Conservation (phyloP, 23 red algal genomes). For the Agarophyton chilense region DNA sequence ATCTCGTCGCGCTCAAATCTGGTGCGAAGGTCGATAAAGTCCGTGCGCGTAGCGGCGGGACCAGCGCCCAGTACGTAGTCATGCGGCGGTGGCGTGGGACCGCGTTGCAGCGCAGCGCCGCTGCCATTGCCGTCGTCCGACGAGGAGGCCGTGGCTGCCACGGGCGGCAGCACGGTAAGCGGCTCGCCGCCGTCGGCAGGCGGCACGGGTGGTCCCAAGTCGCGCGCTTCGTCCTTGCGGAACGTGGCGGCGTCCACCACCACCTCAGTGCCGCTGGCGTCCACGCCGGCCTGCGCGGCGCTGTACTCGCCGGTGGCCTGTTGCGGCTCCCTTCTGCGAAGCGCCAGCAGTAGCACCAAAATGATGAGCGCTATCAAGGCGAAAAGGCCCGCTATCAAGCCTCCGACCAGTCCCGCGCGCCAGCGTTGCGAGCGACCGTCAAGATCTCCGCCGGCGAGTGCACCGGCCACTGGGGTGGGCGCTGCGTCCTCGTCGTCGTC, state of each 20-base stretch:
- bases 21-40: constrained; percentile 35
- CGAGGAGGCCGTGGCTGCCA: neutral
- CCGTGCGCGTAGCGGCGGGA: constrained; percentile 34
- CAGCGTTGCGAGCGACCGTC: neutral
- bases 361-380: neutral
- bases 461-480: too few species aligned
- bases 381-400: constrained; percentile 5
- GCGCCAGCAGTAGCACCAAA: neutral
- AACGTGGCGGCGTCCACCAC: neutral
- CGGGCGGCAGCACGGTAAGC: neutral
- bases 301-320: neutral
- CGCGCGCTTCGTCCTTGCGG: constrained; percentile 13
- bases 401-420: neutral
- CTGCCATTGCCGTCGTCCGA: neutral
- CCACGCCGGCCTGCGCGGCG: neutral
- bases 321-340: neutral
- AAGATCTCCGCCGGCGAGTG: neutral
- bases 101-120: neutral
- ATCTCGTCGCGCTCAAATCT: constrained; percentile 60
- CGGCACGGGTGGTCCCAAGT: constrained; percentile 4
- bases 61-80: constrained; percentile 54
- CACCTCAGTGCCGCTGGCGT: neutral
- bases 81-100: constrained; percentile 46
- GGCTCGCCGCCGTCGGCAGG: neutral
- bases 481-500: neutral